Conservation (phyloP, 23 red algal species). For the Gracilaria domingensis region DNA sequence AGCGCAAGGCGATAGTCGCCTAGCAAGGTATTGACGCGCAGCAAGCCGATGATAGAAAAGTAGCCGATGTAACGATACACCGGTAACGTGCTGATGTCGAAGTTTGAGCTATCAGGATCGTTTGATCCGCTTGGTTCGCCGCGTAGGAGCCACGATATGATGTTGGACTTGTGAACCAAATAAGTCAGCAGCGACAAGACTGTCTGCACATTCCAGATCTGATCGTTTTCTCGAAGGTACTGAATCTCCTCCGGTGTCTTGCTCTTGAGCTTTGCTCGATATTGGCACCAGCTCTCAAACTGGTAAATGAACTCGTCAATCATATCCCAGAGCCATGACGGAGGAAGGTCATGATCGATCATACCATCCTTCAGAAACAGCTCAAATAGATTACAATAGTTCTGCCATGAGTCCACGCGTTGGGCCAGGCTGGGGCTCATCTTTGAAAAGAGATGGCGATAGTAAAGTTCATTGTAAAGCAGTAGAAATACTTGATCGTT, state of each 20-base stretch:
- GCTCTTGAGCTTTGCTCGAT: constrained; percentile 75
- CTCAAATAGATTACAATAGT: constrained; percentile 92
- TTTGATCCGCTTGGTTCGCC: constrained; percentile 74
- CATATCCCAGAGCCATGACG: constrained; percentile 99
- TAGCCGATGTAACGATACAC: constrained; percentile 97
- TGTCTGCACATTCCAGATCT: constrained; percentile 86
- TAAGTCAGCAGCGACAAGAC: constrained; percentile 82
- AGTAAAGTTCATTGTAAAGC: constrained; percentile 97
- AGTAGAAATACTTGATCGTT: constrained; percentile 79
- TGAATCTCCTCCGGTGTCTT: constrained; percentile 86
- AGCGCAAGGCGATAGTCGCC: constrained; percentile 96
- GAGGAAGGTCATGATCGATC: constrained; percentile 84
- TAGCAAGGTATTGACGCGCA: constrained; percentile 89
- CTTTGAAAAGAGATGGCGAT: constrained; percentile 89
- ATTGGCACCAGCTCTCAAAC: constrained; percentile 95
- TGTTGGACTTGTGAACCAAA: constrained; percentile 94
- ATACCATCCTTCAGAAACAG: constrained; percentile 72
- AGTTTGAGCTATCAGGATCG: constrained; percentile 82
- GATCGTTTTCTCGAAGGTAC: constrained; percentile 77
- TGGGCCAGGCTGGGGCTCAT: constrained; percentile 78
- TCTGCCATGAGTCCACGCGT: constrained; percentile 89
- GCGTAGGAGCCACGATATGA: constrained; percentile 88
- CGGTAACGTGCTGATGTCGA: constrained; percentile 80
- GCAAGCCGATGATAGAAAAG: constrained; percentile 94
- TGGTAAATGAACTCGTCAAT: constrained; percentile 99